Evolutionary conservation across 768 basidiomycete genomes (phyloP), one percentile per base, ranked within the genome.

Genomic region (Pisolithus sp.): DNA sequence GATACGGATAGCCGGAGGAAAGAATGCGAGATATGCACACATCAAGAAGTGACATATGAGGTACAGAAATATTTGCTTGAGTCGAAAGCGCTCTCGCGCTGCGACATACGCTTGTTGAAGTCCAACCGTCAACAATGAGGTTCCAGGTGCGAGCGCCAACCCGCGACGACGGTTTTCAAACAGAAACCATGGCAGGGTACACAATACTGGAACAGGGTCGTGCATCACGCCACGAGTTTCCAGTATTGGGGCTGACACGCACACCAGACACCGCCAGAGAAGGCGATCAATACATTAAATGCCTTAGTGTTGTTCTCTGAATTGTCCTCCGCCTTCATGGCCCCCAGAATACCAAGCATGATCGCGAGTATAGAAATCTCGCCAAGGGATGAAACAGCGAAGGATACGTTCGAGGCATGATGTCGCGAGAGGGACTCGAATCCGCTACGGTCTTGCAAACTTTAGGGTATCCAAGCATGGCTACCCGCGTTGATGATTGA

Each of bases 211-310:
- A 20, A 39, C 7, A 43, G 6, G 13, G 46, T 30, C 9, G 39
- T 20, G 46, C 50, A n/a, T 21, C 18, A 6, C n/a, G 55, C 23
- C 53, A 13, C 17, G 20, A 49, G 46, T 30, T 38, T 13, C 15
- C 44, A 41, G 36, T n/a, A 15, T 13, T 24, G 20, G 6, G 28
- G 44, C 51, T 21, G 39, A 24, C 10, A 72, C 82, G 46, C 62
- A 83, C 84, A 54, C 86, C 87, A 89, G 7, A 84, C 74, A n/a
- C 78, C 86, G 1, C 86, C 86, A 17, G 85, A 76, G 64, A 87
- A 89, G 0, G 88, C 87, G 55, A 88, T 85, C n/a, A 89, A 69
- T 10, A 81, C 77, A 59, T 84, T 87, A 61, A 89, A 83, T 3
- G 83, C 82, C 55, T 76, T 83, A 3, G 85, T 89, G 59, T 89